phyloP scores from a whole-genome alignment of 148 eudicot species.

The Rhododendron molle region DNA sequence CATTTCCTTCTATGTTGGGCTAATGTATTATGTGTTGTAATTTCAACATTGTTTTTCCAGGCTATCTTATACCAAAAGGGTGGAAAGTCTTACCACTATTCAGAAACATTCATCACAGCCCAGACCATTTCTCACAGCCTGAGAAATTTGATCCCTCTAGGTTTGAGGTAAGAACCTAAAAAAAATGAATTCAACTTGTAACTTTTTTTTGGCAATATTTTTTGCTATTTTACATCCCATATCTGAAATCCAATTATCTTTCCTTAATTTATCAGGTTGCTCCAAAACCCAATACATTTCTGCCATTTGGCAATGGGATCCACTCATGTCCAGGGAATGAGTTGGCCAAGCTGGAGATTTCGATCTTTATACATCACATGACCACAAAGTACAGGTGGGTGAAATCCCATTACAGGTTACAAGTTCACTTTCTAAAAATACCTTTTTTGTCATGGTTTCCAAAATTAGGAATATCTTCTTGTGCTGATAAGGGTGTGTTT shows the following conservation, averaged over 20 bases:
- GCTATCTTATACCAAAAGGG: constrained; percentile 69
- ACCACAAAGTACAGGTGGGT: constrained; percentile 71
- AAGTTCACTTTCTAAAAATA: background rate
- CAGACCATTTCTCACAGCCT: constrained; percentile 54
- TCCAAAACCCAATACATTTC: constrained; percentile 61
- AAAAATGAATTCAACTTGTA: background rate
- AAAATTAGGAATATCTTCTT: constrained; percentile 11
- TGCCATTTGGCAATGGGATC: constrained; percentile 77
- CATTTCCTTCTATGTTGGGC: background rate
- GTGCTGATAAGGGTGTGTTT: constrained; percentile 13
- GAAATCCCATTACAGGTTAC: background rate
- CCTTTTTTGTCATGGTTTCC: constrained; percentile 4
- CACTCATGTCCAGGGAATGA: constrained; percentile 79
- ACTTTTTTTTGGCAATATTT: background rate
- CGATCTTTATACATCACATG: constrained; percentile 57
- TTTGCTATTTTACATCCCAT: background rate
- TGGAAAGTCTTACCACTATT: constrained; percentile 76
- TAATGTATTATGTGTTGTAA: background rate
- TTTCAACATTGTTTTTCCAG: constrained; percentile 27
- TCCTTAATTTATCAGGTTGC: constrained; percentile 37
- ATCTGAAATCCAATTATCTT: constrained; percentile 1
- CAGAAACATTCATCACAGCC: constrained; percentile 71
- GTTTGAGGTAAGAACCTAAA: constrained; percentile 51
- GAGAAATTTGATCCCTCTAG: constrained; percentile 77
- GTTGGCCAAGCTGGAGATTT: constrained; percentile 61